Evolutionary conservation across 768 basidiomycete species (phyloP), one percentile per base, ranked within the genome.

Genomic region (Tricholoma furcatifolium): DNA sequence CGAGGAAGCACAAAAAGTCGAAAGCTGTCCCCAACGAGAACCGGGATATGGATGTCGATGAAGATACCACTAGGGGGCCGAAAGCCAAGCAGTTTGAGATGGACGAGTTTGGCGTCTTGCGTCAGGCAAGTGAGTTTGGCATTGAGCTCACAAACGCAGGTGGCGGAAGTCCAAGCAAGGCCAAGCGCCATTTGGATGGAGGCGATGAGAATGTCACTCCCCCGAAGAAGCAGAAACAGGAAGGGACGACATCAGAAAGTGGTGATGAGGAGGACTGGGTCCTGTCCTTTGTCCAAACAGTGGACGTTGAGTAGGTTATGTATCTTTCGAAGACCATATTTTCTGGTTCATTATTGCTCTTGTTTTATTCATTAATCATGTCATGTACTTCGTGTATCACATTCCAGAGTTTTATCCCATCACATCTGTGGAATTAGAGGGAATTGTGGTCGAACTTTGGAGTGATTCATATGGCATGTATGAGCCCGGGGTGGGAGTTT

Each of bases 61-160:
- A 64, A 35, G 51, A 60, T 20, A n/a, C n/a, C n/a, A n/a, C n/a
- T n/a, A 61, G 39, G 10, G 51, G 49, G 42, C 44, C 39, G 32
- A 57, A 62, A 18, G 27, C 7, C 27, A 27, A 27, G 4, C 27
- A 27, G 7, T 7, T 27, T 27, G 27, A 27, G 27, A 27, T 27
- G 27, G 27, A 27, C 27, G 27, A 27, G 27, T 27, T 27, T 7
- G 27, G 27, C 27, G 27, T 27, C 3, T 63, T 53, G 55, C 56
- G 49, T 51, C 41, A 55, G 50, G 63, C 63, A 52, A 56, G 54
- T 52, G 70, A 70, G 56, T 77, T 78, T 57, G 77, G 77, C 6
- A 52, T 64, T 50, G 77, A 78, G 59, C 61, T 77, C 42, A 78
- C 76, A 11, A 78, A 78, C 47, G 70, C 65, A 35, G 70, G 70